Conservation (phyloP, 2,329 filamentous ascomycete genomes). For the Fusarium algeriense region DNA sequence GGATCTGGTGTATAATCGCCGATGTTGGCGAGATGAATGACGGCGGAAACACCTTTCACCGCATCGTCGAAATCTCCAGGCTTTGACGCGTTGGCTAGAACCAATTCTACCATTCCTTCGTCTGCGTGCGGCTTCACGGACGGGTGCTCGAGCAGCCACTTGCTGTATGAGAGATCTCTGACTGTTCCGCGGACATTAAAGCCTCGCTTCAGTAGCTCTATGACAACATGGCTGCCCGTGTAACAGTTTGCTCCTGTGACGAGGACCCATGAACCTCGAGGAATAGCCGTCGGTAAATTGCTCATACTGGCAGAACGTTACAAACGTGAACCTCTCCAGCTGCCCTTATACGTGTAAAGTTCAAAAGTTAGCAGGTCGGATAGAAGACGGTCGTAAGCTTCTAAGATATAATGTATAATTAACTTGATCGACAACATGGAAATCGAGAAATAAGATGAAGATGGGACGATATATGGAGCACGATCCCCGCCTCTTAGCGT, state of each 20-base stretch:
- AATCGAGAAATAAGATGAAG: not conserved
- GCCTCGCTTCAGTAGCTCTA: slow-evolving; percentile 33
- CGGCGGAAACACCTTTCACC: slow-evolving; percentile 37
- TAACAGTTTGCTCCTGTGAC: slow-evolving; percentile 41
- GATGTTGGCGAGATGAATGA: slow-evolving; percentile 38
- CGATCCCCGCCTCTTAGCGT: not conserved
- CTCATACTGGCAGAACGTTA: not conserved
- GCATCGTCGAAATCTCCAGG: slow-evolving; percentile 33
- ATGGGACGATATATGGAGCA: slow-evolving; percentile 7
- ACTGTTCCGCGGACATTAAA: slow-evolving; percentile 42
- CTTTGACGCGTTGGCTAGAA: slow-evolving; percentile 32
- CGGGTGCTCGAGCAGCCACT: slow-evolving; percentile 37
- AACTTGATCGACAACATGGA: not conserved
- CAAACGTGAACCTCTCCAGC: rapidly evolving
- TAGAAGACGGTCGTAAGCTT: not conserved
- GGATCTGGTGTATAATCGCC: slow-evolving; percentile 29
- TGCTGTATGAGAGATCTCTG: slow-evolving; percentile 21
- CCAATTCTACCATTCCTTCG: slow-evolving; percentile 27
- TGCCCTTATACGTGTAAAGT: rapidly evolving
- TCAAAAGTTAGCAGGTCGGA: rapidly evolving
- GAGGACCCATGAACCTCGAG: slow-evolving; percentile 39
- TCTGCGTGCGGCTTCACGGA: slow-evolving; percentile 15
- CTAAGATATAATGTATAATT: not conserved
- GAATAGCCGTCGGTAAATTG: slow-evolving; percentile 31
- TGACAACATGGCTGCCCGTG: slow-evolving; percentile 39